Evolutionary conservation across 148 eudicot species (phyloP), one percentile per base, ranked within the genome.

Genomic region (Cornus suecica): DNA sequence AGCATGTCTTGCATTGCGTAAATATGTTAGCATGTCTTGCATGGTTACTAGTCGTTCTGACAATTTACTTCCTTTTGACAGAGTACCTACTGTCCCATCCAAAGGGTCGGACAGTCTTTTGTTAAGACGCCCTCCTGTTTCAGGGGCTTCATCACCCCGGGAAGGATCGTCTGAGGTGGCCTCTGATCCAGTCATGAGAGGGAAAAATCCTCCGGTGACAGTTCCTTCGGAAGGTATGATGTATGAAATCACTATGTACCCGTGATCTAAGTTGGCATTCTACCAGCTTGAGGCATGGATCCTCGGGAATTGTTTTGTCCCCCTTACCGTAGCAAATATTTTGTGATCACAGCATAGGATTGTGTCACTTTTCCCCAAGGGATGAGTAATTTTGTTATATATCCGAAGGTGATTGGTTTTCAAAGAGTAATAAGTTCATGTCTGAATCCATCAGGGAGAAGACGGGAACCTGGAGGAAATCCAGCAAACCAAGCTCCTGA

Each of bases 81-180:
- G 99, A 88, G 78, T 80, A 56, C 84, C 87, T 37, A 66, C 83
- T 54, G 78, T 81, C 62, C 74, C 83, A 60, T 86, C 89, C 58
- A 87, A 86, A 84, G 88, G 89, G 28, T 82, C 86, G 29, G 97
- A 95, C 74, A 91, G 83, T 72, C 78, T 92, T 45, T 78, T 89
- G 85, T 84, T 88, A 76, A 92, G 88, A 83, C 94, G 92, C 26
- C 94, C 89, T 56, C 91, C 91, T 45, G 82, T 84, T 52, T 75
- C 95, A 25, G 82, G 87, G 13, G 84, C 85, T 63, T 74, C 85
- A 42, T 86, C 94, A n/a, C 84, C 89, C 66, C 96, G 88, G 51
- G 99, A 88, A 22, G 93, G 87, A 11, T 69, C 86, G 75, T 83
- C 89, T 78, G 97, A 90, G 69, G 69, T 90, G 70, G 82, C 80